Conservation (phyloP, 2,329 filamentous ascomycete species). For the Calonectria pseudoturangicola region DNA sequence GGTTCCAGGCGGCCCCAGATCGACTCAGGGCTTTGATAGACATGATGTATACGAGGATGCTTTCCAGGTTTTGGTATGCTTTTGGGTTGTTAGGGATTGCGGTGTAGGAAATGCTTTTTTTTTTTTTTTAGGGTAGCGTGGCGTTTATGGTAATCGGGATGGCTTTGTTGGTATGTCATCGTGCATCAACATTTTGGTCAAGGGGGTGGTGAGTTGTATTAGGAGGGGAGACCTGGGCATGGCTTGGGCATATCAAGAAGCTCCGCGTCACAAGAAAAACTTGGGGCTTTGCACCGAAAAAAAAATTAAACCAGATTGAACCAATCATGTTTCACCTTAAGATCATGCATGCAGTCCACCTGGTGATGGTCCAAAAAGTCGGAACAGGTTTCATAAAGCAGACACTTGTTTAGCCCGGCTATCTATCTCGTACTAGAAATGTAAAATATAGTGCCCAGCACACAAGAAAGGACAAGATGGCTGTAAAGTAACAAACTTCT, state of each 20-base stretch:
- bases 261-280: background rate
- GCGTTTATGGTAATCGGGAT: conserved; percentile 45
- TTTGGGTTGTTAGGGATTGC: conserved; percentile 23
- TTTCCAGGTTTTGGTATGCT: background rate
- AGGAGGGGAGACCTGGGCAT: background rate
- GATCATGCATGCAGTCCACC: background rate
- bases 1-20: conserved; percentile 42
- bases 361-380: background rate
- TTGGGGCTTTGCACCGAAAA: background rate
- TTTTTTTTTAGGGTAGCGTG: conserved; percentile 43
- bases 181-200: background rate
- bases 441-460: conserved; percentile 50
- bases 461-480: conserved; percentile 36
- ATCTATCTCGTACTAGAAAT: conserved; percentile 35
- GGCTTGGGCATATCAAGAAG: background rate
- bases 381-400: conserved; percentile 24
- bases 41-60: conserved; percentile 12
- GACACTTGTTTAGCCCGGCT: conserved; percentile 22
- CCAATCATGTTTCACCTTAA: conserved; percentile 8
- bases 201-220: background rate
- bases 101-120: conserved; percentile 13
- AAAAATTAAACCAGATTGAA: background rate
- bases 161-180: conserved; percentile 8
- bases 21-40: conserved; percentile 12
- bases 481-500: conserved; percentile 34